A percentile compares a stretch with the other conserved stretches of the same genome.
These are phyloP conservation scores for Trichophyton verrucosum DNA, from an alignment of 2,329 filamentous ascomycete genomes.

Conservation along the genomic window DNA sequence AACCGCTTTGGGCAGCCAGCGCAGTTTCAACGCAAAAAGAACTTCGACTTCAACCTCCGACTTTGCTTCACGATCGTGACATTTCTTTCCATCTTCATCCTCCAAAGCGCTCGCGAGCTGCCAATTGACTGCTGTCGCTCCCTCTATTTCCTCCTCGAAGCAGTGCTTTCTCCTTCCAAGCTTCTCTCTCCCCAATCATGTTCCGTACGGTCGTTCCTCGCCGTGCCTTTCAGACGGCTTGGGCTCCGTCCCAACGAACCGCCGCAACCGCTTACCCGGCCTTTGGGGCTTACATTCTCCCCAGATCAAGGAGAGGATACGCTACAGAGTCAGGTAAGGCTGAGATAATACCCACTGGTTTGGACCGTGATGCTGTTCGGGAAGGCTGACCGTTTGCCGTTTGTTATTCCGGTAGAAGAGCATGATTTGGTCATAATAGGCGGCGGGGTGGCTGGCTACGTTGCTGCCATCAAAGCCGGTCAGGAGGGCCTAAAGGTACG, in stretches of 20 bases:
- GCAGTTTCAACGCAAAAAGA: slow-evolving; percentile 9
- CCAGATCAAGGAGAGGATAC: slow-evolving; percentile 43
- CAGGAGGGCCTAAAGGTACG: slow-evolving; percentile 90
- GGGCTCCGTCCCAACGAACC: slow-evolving; percentile 26
- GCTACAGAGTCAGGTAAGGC: slow-evolving; percentile 39
- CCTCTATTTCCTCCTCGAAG: slow-evolving; percentile 15
- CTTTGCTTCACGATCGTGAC: slow-evolving; percentile 9
- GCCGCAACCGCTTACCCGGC: slow-evolving; percentile 27
- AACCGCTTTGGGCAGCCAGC: slow-evolving; percentile 6
- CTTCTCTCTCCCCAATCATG: slow-evolving; percentile 30
- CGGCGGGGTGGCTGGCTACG: slow-evolving; percentile 95
- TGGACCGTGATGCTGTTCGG: background rate
- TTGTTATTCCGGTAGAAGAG: slow-evolving; percentile 49
- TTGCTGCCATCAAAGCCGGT: slow-evolving; percentile 96
- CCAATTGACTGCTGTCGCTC: background rate
- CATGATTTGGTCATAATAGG: slow-evolving; percentile 97
- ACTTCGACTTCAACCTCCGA: slow-evolving; percentile 2
- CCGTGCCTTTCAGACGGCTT: slow-evolving; percentile 34
- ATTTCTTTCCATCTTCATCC: slow-evolving; percentile 15
- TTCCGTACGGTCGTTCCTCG: slow-evolving; percentile 42
- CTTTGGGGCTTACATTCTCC: slow-evolving; percentile 36
- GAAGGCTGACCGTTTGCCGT: slow-evolving; percentile 14
- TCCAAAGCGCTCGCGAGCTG: slow-evolving; percentile 12
- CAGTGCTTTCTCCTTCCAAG: slow-evolving; percentile 14
- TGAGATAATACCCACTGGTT: background rate